Conservation (phyloP, 352 stramenopile species). For the Pythium diclinum region DNA sequence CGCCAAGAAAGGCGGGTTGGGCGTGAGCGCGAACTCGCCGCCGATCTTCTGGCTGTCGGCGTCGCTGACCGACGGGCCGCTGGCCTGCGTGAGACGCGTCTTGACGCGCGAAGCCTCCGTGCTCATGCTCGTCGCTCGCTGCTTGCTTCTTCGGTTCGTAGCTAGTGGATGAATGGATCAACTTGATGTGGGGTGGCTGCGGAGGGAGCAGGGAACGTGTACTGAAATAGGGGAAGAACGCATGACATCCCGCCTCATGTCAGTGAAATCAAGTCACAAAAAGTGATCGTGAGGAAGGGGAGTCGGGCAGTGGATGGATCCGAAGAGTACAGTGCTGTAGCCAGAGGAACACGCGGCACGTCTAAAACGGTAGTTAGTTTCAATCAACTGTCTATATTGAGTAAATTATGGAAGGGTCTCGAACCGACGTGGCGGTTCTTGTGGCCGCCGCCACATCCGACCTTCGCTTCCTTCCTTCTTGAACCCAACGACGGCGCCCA, state of each 20-base stretch:
- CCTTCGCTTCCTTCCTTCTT: background rate
- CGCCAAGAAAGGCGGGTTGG: conserved; percentile 83
- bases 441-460: background rate
- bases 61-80: conserved; percentile 56
- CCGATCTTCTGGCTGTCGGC: conserved; percentile 72
- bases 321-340: background rate
- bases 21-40: conserved; percentile 69
- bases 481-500: too few species aligned
- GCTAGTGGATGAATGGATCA: background rate
- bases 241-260: background rate
- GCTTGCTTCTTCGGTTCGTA: background rate
- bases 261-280: background rate
- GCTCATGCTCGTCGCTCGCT: conserved; percentile 8
- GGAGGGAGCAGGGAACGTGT: background rate
- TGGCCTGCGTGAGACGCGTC: conserved; percentile 77
- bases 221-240: background rate
- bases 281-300: background rate
- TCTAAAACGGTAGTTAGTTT: background rate
- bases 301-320: background rate
- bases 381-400: background rate
- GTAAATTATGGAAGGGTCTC: background rate
- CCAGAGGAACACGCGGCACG: background rate
- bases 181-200: background rate
- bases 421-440: conserved; percentile 4
- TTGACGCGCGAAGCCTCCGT: conserved; percentile 52